Conservation (phyloP, 225 moss, liverwort and hornwort species). For the Pseudisothecium myosuroides region DNA sequence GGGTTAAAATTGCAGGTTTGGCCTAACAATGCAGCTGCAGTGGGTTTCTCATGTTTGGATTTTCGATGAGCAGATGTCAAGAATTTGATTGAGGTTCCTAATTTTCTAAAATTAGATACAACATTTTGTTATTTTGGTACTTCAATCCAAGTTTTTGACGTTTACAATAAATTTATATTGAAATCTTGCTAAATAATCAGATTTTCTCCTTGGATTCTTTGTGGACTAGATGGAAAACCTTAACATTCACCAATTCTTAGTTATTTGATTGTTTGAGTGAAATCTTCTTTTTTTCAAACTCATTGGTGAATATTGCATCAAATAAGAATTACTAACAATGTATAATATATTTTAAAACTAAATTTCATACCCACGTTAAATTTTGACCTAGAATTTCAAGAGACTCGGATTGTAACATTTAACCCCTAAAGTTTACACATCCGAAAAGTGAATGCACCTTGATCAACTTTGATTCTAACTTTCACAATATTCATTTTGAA, state of each 20-base stretch:
- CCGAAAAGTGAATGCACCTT: no score
- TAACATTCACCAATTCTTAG: background rate
- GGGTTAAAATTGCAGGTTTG: no score
- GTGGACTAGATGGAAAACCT: no score
- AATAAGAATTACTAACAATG: no score
- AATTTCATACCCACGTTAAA: background rate
- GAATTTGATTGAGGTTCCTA: background rate
- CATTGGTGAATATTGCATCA: no score
- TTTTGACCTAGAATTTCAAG: background rate
- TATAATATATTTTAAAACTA: no score
- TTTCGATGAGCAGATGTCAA: background rate
- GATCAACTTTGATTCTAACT: no score
- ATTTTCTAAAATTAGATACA: no score
- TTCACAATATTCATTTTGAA: no score
- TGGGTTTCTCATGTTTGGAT: background rate
- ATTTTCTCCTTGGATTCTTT: background rate
- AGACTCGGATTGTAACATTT: background rate
- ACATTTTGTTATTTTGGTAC: no score
- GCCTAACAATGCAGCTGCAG: background rate
- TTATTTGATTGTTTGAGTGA: background rate
- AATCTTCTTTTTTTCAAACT: no score
- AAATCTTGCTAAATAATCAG: background rate
- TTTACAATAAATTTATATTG: fast-evolving
- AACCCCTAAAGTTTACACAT: no score
- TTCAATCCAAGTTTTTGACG: background rate